phyloP scores from a whole-genome alignment of 2,329 filamentous ascomycete species.

The Acrocalymma vagum region DNA sequence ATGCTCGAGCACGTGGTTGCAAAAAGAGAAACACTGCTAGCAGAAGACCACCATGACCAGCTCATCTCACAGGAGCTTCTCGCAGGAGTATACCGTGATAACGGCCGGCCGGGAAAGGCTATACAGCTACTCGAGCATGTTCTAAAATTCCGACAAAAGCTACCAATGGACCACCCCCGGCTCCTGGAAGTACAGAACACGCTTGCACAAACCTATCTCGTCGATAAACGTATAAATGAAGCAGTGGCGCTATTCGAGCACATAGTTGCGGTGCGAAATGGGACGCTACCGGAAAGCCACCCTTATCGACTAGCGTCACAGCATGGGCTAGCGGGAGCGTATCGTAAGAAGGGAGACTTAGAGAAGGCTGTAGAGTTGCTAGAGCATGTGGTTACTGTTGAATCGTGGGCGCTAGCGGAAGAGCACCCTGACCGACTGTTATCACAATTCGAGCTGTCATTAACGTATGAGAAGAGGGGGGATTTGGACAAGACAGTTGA shows the following conservation, averaged over 20 bases:
- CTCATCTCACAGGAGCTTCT: too few species aligned
- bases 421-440: slow-evolving; percentile 5
- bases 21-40: too few species aligned
- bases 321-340: slow-evolving; percentile 15
- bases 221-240: slow-evolving; percentile 6
- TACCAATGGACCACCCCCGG: too few species aligned
- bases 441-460: slow-evolving; percentile 10
- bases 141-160: too few species aligned
- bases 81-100: too few species aligned
- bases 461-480: slow-evolving; percentile 7
- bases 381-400: slow-evolving; percentile 13
- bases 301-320: slow-evolving; percentile 12
- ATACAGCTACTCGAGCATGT: too few species aligned
- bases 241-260: slow-evolving; percentile 17
- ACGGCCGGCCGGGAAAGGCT: too few species aligned
- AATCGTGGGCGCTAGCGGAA: slow-evolving; percentile 4
- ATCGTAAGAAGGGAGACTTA: slow-evolving; percentile 3
- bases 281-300: slow-evolving; percentile 13
- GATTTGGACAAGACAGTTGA: slow-evolving; percentile 8
- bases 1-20: too few species aligned
- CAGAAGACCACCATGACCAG: too few species aligned
- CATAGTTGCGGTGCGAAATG: slow-evolving; percentile 8
- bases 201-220: slow-evolving; percentile 11
- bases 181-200: slow-evolving; percentile 13
- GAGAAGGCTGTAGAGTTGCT: slow-evolving; percentile 14